Percentiles rank a stretch among this genome's conserved stretches.
Conservation (phyloP, 768 basidiomycete species). For the Psilocybe tampanensis region DNA sequence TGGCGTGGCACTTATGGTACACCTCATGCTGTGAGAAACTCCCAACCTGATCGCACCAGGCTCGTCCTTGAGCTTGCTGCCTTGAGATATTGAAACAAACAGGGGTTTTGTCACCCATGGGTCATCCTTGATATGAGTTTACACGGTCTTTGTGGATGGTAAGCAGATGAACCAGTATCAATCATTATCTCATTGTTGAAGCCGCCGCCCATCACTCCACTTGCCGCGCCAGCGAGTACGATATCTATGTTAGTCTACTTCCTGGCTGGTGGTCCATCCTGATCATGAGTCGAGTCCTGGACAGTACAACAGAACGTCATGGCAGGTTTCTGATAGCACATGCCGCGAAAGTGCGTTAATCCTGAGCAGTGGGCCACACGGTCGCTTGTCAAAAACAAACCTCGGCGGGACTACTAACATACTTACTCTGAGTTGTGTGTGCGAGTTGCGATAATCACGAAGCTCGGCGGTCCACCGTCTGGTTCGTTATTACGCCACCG, state of each 20-base stretch:
- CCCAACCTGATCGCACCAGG: too few relatives aligned
- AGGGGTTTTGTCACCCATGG: too few relatives aligned
- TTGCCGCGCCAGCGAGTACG: not conserved
- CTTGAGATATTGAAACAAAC: too few relatives aligned
- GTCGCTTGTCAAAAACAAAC: not conserved
- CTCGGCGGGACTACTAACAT: not conserved
- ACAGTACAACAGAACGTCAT: not conserved
- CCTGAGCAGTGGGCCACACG: not conserved
- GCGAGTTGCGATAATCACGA: not conserved
- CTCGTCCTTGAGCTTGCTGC: too few relatives aligned
- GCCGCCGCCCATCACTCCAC: not conserved
- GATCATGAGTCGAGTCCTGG: too few relatives aligned
- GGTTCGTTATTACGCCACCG: not conserved
- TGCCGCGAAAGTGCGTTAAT: not conserved
- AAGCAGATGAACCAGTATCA: not conserved
- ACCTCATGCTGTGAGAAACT: not conserved
- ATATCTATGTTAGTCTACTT: too few relatives aligned
- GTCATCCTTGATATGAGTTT: too few relatives aligned
- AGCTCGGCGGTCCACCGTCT: not conserved
- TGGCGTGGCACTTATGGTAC: not conserved
- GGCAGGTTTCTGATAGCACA: not conserved
- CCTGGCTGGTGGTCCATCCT: too few relatives aligned
- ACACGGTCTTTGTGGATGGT: too few relatives aligned
- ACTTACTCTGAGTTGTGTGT: not conserved
- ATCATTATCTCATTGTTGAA: not conserved